These are phyloP conservation scores for Teratosphaeria pseudoeucalypti DNA, from an alignment of 2,329 filamentous ascomycete genomes.

Conservation along the genomic window DNA sequence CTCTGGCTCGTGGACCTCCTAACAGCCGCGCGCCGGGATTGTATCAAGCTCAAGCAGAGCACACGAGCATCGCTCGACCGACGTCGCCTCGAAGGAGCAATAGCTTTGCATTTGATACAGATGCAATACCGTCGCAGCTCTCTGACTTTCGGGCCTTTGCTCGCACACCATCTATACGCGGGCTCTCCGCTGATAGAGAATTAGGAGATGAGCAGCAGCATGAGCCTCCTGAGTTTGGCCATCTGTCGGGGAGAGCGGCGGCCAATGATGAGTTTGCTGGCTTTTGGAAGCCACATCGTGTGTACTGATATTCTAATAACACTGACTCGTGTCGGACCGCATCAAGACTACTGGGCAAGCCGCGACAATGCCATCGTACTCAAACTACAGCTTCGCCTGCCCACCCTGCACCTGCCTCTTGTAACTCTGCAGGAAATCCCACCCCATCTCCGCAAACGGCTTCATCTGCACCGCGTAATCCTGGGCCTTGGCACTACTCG, in stretches of 20 bases:
- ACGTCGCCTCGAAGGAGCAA: background rate
- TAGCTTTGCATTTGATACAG: background rate
- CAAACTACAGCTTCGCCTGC: slow-evolving; percentile 10
- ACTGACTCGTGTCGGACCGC: background rate
- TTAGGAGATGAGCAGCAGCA: background rate
- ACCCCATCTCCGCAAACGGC: slow-evolving; percentile 68
- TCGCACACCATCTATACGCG: background rate
- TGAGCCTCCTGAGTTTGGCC: background rate
- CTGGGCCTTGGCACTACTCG: slow-evolving; percentile 73
- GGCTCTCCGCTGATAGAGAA: background rate
- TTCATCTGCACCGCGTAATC: slow-evolving; percentile 59
- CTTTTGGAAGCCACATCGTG: slow-evolving; percentile 36
- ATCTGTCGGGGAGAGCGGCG: background rate
- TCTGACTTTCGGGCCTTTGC: background rate
- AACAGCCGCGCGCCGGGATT: background rate
- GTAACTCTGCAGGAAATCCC: slow-evolving; percentile 53
- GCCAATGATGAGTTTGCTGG: slow-evolving; percentile 16
- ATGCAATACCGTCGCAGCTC: background rate
- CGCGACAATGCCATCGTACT: background rate
- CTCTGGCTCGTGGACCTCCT: slow-evolving; percentile 3
- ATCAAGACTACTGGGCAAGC: background rate
- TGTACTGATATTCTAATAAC: slow-evolving; percentile 29
- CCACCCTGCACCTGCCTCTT: slow-evolving; percentile 27
- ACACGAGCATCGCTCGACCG: background rate
- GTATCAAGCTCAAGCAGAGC: background rate